These are phyloP conservation scores for Komagataella ulmi DNA, from an alignment of 805 yeast species.

Conservation along the genomic window DNA sequence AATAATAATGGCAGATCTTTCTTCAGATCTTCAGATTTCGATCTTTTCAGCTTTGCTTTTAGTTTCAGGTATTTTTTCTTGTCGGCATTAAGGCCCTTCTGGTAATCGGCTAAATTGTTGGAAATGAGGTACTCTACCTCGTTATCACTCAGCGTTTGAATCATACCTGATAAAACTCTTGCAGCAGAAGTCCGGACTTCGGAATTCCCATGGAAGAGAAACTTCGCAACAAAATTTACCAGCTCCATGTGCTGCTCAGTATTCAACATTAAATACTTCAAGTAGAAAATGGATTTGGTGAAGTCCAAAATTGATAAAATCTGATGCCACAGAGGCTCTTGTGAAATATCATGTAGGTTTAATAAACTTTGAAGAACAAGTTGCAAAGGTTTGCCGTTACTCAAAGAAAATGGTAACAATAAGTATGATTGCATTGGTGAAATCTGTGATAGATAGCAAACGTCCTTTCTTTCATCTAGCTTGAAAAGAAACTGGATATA, in stretches of 20 bases:
- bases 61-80: slow-evolving; percentile 9
- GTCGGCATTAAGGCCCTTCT: slow-evolving; percentile 24
- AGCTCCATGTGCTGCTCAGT: slow-evolving; percentile 32
- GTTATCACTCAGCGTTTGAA: slow-evolving; percentile 46
- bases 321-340: slow-evolving; percentile 43
- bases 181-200: slow-evolving; percentile 71
- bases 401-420: slow-evolving; percentile 28
- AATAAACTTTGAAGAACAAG: slow-evolving; percentile 30
- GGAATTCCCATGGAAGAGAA: slow-evolving; percentile 49
- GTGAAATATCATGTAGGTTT: slow-evolving; percentile 17
- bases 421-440: slow-evolving; percentile 36
- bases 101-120: slow-evolving; percentile 28
- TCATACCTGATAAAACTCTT: slow-evolving; percentile 62
- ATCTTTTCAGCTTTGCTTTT: slow-evolving; percentile 9
- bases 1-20: slow-evolving; percentile 21
- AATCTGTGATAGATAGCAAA: slow-evolving; percentile 56
- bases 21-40: slow-evolving; percentile 15
- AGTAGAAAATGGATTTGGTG: slow-evolving; percentile 57
- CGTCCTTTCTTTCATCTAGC: slow-evolving; percentile 60
- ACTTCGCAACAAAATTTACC: slow-evolving; percentile 33
- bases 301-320: slow-evolving; percentile 52
- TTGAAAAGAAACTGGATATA: slow-evolving; percentile 44
- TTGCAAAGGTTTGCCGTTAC: slow-evolving; percentile 17
- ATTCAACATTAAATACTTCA: slow-evolving; percentile 45
- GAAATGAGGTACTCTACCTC: slow-evolving; percentile 28